Conservation (phyloP, 73 alveolate species). For the Paramecium caudatum region DNA sequence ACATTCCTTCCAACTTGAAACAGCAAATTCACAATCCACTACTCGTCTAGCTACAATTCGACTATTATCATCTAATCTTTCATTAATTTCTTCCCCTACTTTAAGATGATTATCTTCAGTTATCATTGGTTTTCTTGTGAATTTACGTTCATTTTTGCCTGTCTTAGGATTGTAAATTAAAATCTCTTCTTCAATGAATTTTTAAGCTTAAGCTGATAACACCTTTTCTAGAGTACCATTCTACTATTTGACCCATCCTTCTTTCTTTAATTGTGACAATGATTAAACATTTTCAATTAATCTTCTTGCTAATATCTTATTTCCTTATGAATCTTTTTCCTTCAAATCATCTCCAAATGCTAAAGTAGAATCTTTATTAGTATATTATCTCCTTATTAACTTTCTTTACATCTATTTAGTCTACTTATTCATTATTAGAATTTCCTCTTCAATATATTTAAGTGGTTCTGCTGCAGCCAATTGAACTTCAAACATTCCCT, state of each 20-base stretch:
- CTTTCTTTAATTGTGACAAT: constrained; percentile 2
- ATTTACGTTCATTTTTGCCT: constrained; percentile 20
- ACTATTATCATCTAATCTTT: constrained; percentile 1
- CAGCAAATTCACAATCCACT: constrained; percentile 32
- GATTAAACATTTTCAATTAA: constrained; percentile 15
- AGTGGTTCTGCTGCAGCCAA: constrained; percentile 40
- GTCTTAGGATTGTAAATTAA: constrained; percentile 27
- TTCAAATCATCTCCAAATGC: constrained; percentile 14
- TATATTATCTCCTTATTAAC: background rate
- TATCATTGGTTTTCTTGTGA: constrained; percentile 32
- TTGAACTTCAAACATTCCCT: constrained; percentile 37
- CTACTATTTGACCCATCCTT: background rate
- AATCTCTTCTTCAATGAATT: constrained; percentile 20
- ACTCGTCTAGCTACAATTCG: constrained; percentile 21
- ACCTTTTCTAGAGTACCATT: constrained; percentile 27
- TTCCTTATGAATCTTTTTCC: constrained; percentile 25
- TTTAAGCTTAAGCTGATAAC: background rate
- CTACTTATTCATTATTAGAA: background rate
- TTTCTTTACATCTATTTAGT: constrained; percentile 11
- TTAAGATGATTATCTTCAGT: constrained; percentile 9
- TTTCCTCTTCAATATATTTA: background rate
- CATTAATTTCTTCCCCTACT: constrained; percentile 4
- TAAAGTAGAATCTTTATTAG: background rate
- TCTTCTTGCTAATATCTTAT: constrained; percentile 20
- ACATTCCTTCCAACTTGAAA: background rate